Base-by-base conservation (phyloP, 176 grass and related monocot genomes). In the Puya raimondii region DNA sequence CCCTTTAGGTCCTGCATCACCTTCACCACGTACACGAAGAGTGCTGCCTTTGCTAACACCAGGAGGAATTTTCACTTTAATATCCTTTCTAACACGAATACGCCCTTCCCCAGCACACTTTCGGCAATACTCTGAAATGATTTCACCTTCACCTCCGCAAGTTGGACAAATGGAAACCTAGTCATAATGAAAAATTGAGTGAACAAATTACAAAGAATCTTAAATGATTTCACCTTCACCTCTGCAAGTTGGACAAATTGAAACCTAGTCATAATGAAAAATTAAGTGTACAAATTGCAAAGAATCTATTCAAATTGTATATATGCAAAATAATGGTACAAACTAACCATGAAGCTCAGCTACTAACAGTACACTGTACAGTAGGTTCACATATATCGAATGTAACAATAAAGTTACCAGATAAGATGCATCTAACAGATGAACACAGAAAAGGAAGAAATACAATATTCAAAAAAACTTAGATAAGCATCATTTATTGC, bases 41-140 rank as follows among this genome's bases (percentile, higher is more conserved):
- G 89, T 97, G 77, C 93, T 97, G 68, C 93, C 93, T 85, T 97
- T 97, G 79, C 89, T 90, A 72, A 97, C 89, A 59, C 93, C 93
- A 71, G 86, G 84, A 79, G 93, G 93, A 25, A 92, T 87, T 88
- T 92, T 92, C 51, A 97, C 86, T 86, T 97, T 97, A 65, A 97
- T 97, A 26, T 97, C 93, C 72, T 97, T 97, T 83, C 84, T 88
- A 51, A 92, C 69, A 74, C 93, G 88, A 73, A 90, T 70, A 79
- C 93, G 84, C 23, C 93, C 93, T 91, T 97, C 93, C 64, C 93
- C 93, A 47, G 86, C 75, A 76, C 93, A 97, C 73, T 92, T 90
- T 17, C 72, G 80, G 77, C 93, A 97, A 83, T 92, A 97, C 61
- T 97, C 89, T 20, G 86, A 97, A 90, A 92, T 84, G 27, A 85